Evolutionary conservation across 1,284 basidiomycete species (phyloP).

Genomic region (Farysia itapuensis): DNA sequence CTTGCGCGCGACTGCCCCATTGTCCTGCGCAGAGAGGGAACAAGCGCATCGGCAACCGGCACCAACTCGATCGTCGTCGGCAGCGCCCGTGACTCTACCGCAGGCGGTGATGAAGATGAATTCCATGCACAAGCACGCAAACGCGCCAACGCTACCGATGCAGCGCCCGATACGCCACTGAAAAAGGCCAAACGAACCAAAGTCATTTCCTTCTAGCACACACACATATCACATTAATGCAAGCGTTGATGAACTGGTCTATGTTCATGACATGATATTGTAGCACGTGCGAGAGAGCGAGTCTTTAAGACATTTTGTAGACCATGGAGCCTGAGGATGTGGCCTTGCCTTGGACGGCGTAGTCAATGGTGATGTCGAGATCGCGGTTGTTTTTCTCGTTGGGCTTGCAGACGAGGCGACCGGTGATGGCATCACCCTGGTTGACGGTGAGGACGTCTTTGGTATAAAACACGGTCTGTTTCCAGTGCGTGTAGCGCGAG

Average conservation of each 20-base stretch:
- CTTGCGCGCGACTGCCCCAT: slow-evolving; percentile 79
- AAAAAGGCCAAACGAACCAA: slow-evolving; percentile 14
- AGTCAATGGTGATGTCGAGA: slow-evolving; percentile 55
- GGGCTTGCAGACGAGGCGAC: slow-evolving; percentile 48
- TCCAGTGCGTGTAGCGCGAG: slow-evolving; percentile 60
- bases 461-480: slow-evolving; percentile 60
- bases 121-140: slow-evolving; percentile 77
- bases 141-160: slow-evolving; percentile 57
- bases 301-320: slow-evolving; percentile 52
- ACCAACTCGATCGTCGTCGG: slow-evolving; percentile 21
- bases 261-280: too few relatives aligned
- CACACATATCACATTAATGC: too few relatives aligned
- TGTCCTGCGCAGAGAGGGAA: slow-evolving; percentile 64
- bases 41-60: slow-evolving; percentile 2
- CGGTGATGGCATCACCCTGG: slow-evolving; percentile 50
- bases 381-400: slow-evolving; percentile 57
- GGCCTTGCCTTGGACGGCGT: slow-evolving; percentile 41
- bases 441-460: slow-evolving; percentile 52
- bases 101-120: slow-evolving; percentile 87
- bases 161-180: background rate
- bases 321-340: slow-evolving; percentile 41
- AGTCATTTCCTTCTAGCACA: slow-evolving; percentile 27
- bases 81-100: slow-evolving; percentile 63
- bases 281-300: too few relatives aligned
- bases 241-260: too few relatives aligned